Evolutionary conservation across 108 stramenopile genomes (phyloP).

Genomic region (Chaetoceros tenuissimus): DNA sequence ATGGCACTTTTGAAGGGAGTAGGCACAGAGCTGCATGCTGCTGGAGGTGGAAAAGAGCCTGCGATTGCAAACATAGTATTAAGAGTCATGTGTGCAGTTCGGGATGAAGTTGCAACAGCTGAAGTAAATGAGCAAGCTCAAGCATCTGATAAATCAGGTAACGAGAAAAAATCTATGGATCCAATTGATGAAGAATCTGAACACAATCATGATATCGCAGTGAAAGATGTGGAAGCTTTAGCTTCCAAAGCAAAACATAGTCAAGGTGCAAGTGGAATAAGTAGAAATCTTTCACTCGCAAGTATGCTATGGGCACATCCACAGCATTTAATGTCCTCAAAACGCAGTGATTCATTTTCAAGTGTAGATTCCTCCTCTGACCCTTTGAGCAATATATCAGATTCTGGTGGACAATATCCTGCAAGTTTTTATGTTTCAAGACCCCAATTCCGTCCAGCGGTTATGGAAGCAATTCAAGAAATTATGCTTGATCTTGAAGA

Average conservation of each 20-base stretch:
- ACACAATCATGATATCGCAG: neutral
- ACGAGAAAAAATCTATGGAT: conserved; percentile 8
- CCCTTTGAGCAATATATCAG: neutral
- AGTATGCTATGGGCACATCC: conserved; percentile 85
- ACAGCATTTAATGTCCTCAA: conserved; percentile 40
- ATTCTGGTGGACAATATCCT: conserved; percentile 26
- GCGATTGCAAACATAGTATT: conserved; percentile 79
- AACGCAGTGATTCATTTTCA: conserved; percentile 23
- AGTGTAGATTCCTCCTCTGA: conserved; percentile 14
- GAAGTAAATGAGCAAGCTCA: conserved; percentile 16
- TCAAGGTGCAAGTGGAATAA: conserved; percentile 7
- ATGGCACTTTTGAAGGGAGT: conserved; percentile 58
- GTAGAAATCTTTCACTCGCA: conserved; percentile 37
- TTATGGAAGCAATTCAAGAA: conserved; percentile 88
- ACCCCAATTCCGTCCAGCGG: conserved; percentile 57
- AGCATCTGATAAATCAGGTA: neutral
- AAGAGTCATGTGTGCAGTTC: conserved; percentile 68
- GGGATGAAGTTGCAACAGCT: conserved; percentile 58
- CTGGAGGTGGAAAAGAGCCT: conserved; percentile 70
- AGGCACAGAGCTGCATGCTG: conserved; percentile 65
- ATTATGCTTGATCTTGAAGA: conserved; percentile 80
- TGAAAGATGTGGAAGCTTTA: too few relatives aligned
- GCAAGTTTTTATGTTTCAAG: conserved; percentile 41
- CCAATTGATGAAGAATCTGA: conserved; percentile 17
- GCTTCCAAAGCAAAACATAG: neutral